Base-by-base conservation (phyloP, 1,139 yeast species). In the Kodamaea anthophila region DNA sequence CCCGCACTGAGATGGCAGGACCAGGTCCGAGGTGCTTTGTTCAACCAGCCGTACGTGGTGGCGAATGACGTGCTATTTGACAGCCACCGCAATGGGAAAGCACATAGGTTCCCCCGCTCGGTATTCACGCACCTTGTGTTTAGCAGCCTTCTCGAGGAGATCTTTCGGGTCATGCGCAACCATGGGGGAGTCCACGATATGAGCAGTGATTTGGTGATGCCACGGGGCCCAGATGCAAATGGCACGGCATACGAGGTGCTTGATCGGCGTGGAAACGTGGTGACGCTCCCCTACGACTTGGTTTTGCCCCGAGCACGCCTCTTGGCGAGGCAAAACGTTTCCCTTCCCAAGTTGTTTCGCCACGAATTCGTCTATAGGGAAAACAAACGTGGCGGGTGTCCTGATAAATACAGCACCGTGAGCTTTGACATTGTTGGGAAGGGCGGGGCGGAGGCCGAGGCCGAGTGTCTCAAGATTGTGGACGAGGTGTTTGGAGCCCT, bases 1-100 rank as follows among this genome's bases (percentile, higher is more conserved):
- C 93, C 95, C 0, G 79, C 93, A 0, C 85, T 96, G 0, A 91
- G 95, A 0, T 86, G 95, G 94, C 91, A 88, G 43, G 85, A 78
- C 40, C 94, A 86, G 53, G 96, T 91, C 0, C 70, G 96, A 47
- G 84, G 80, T 37, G 81, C 93, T 0, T 58, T 91, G 23, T 91
- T 91, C 50, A 68, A 81, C 15, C 93, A 85, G 41, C 87, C 95
- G 0, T 79, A 85, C 42, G 79, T 79, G 53, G 64, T 82, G 36
- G 94, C 95, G 0, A 76, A 79, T 42, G 95, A 85, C 49, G 70
- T 85, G 10, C 61, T 88, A 45, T 91, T 81, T 55, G 96, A 87
- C 40, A 68, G 73, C 14, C 36, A 38, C 27, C 53, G 47, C 25
- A 41, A 36, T 24, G 41, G 57, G 2, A 51, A 49, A 27, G 42